phyloP scores from a whole-genome alignment of 106 monocot genomes.

The Allium fistulosum region DNA sequence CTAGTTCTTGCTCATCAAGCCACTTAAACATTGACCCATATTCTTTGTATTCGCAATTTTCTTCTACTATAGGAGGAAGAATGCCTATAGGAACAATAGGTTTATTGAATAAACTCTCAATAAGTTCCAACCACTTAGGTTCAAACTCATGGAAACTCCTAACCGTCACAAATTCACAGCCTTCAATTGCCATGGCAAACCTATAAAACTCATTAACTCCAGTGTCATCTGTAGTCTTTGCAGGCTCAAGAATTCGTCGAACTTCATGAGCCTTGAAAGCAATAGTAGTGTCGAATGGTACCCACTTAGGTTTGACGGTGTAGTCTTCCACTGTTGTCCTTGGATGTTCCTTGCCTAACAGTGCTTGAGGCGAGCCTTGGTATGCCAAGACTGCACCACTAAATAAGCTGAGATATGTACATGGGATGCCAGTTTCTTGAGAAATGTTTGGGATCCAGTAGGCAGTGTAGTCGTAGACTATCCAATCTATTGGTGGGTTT shows the following conservation, averaged over 20 bases:
- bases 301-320: conserved; percentile 1
- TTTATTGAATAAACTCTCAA: not conserved
- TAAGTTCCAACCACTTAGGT: conserved; percentile 8
- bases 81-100: conserved; percentile 6
- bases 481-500: conserved; percentile 28
- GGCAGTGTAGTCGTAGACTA: conserved; percentile 38
- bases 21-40: conserved; percentile 8
- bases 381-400: conserved; percentile 8
- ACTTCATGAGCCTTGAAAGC: conserved; percentile 9
- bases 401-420: conserved; percentile 9
- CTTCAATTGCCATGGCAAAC: not conserved
- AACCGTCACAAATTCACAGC: conserved; percentile 7
- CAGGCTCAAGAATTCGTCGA: not conserved
- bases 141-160: conserved; percentile 20
- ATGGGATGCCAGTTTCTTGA: conserved; percentile 7
- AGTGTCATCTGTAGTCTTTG: not conserved
- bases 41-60: not conserved
- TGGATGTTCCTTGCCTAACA: not conserved
- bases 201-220: not conserved
- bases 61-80: conserved; percentile 12
- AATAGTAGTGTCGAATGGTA: conserved; percentile 13
- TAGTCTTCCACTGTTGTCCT: conserved; percentile 4
- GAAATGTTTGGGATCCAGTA: conserved; percentile 28
- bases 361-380: not conserved
- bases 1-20: conserved; percentile 8